These are phyloP conservation scores for Daedaleopsis nitida DNA, from an alignment of 768 basidiomycete species.

Conservation along the genomic window DNA sequence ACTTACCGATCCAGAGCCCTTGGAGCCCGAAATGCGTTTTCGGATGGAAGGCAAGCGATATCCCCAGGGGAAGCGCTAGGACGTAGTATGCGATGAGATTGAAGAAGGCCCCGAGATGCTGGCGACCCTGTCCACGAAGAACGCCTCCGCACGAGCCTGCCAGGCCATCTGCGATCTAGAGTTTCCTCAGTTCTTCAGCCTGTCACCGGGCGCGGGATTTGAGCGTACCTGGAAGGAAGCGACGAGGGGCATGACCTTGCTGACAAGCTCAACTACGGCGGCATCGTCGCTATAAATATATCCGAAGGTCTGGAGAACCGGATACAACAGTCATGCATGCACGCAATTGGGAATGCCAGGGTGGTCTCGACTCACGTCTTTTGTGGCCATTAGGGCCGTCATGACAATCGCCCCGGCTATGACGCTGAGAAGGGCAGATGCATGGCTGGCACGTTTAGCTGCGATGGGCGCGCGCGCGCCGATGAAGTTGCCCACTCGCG, in stretches of 20 bases:
- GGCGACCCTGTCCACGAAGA: constrained; percentile 54
- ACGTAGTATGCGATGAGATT: constrained; percentile 69
- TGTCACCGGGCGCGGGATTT: not conserved
- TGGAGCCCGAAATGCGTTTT: constrained; percentile 42
- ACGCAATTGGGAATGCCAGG: not conserved
- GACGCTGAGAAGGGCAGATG: constrained; percentile 65
- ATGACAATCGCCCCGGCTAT: constrained; percentile 60
- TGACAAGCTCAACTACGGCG: constrained; percentile 51
- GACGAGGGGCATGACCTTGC: constrained; percentile 52
- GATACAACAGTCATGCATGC: not conserved
- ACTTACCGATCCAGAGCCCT: constrained; percentile 53
- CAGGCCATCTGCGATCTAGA: constrained; percentile 51
- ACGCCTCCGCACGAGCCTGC: constrained; percentile 53
- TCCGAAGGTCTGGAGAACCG: constrained; percentile 53
- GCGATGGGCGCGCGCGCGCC: constrained; percentile 54
- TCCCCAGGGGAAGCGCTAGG: constrained; percentile 53
- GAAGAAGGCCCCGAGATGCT: constrained; percentile 74
- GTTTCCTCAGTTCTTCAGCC: not conserved
- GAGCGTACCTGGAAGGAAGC: constrained; percentile 52
- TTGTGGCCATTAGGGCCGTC: constrained; percentile 54
- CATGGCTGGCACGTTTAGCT: constrained; percentile 62
- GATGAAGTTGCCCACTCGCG: constrained; percentile 72
- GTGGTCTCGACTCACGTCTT: constrained; percentile 46
- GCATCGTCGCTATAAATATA: constrained; percentile 69
- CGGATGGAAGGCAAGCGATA: constrained; percentile 49